A percentile compares a stretch with the other conserved stretches of the same genome.
Conservation (phyloP, 2,329 filamentous ascomycete genomes). For the Botrytis galanthina region DNA sequence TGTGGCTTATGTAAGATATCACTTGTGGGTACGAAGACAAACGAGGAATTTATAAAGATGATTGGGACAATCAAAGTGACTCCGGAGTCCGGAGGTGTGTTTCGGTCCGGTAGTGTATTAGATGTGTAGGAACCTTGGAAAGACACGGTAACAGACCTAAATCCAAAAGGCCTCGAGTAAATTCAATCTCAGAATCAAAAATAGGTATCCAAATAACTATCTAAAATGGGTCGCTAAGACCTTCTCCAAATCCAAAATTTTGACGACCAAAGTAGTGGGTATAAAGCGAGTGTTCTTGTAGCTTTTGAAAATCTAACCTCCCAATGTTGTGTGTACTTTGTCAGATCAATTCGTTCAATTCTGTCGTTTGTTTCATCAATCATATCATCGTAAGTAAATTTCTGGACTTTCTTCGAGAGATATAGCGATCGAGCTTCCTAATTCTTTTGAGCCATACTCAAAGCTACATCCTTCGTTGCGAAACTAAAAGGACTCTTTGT, state of each 20-base stretch:
- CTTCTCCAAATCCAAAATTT: background rate
- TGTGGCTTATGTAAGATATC: background rate
- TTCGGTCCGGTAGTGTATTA: background rate
- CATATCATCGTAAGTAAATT: constrained; percentile 9
- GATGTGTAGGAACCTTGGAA: background rate
- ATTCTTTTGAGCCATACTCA: constrained; percentile 29
- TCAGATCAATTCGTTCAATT: constrained; percentile 5
- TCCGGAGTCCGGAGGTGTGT: background rate
- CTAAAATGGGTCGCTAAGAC: background rate
- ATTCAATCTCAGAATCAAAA: background rate
- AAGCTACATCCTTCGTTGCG: constrained; percentile 34
- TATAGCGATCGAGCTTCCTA: background rate
- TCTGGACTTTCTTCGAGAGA: background rate
- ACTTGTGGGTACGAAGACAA: background rate
- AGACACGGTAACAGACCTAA: background rate
- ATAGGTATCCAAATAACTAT: constrained; percentile 12
- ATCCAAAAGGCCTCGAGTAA: background rate
- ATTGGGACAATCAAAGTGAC: background rate
- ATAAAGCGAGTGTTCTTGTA: constrained; percentile 13
- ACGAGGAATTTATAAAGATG: background rate
- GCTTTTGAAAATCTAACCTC: constrained; percentile 11
- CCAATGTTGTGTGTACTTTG: background rate
- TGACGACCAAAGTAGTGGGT: constrained; percentile 4
- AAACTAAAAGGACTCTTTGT: constrained; percentile 76
- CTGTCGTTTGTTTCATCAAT: constrained; percentile 9